Percentiles rank a stretch among this genome's conserved stretches.
phyloP scores from a whole-genome alignment of 257 asterid genomes.

The Lavandula angustifolia region DNA sequence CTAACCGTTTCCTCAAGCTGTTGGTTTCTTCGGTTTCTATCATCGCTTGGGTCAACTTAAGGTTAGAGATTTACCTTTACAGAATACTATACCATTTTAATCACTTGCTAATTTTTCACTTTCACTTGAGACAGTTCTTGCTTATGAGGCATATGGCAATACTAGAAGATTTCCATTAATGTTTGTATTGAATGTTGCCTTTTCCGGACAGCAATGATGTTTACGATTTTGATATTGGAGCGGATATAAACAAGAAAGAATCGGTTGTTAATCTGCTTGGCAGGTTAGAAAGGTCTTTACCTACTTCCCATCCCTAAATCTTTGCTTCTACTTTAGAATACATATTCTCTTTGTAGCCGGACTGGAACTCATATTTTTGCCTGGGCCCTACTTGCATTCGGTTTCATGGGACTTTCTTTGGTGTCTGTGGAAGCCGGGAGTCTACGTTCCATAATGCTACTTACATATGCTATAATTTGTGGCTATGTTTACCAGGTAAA shows the following conservation, averaged over 20 bases:
- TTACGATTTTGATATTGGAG: slow-evolving; percentile 92
- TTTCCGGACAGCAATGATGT: slow-evolving; percentile 85
- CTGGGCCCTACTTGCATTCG: slow-evolving; percentile 66
- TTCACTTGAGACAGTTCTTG: neutral
- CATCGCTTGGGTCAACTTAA: slow-evolving; percentile 88
- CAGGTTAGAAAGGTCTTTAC: slow-evolving; percentile 50
- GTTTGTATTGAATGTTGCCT: slow-evolving; percentile 22
- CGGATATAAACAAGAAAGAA: slow-evolving; percentile 92
- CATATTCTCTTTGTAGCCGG: slow-evolving; percentile 51
- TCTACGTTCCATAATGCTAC: slow-evolving; percentile 50
- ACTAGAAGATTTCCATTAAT: no score
- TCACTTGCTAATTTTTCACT: no score
- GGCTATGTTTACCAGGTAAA: slow-evolving; percentile 88
- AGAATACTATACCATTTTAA: no score
- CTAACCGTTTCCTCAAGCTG: slow-evolving; percentile 55
- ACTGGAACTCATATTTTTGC: slow-evolving; percentile 66
- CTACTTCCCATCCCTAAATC: neutral
- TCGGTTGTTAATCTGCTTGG: slow-evolving; percentile 80
- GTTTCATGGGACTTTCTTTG: slow-evolving; percentile 67
- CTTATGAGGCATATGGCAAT: neutral
- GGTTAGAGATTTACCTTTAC: slow-evolving; percentile 46
- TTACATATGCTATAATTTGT: slow-evolving; percentile 63
- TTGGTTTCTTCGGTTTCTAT: slow-evolving; percentile 69
- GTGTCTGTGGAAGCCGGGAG: slow-evolving; percentile 69
- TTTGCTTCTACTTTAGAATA: slow-evolving; percentile 10